These are phyloP conservation scores for Paraphoma sp. DNA, from an alignment of 2,329 filamentous ascomycete genomes.

Conservation along the genomic window DNA sequence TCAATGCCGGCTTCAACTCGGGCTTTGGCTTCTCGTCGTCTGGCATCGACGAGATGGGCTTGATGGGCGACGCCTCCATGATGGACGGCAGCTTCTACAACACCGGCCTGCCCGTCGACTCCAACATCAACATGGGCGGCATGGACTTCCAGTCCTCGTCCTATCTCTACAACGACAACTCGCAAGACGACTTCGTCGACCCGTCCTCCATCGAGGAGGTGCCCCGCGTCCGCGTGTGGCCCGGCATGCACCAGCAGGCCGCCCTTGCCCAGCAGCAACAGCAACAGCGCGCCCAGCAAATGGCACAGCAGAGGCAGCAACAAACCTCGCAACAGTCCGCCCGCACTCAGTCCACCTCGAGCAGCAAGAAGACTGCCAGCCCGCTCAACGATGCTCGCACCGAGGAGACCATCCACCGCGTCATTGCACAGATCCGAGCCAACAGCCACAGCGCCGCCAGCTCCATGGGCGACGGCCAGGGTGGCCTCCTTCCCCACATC, in stretches of 20 bases:
- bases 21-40: constrained; percentile 63
- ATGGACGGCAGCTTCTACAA: constrained; percentile 63
- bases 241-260: constrained; percentile 90
- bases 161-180: constrained; percentile 65
- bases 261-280: constrained; percentile 57
- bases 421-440: constrained; percentile 90
- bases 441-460: constrained; percentile 62
- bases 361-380: constrained; percentile 46
- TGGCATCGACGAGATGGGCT: constrained; percentile 72
- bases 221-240: constrained; percentile 77
- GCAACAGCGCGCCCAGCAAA: constrained; percentile 59
- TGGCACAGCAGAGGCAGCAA: constrained; percentile 51
- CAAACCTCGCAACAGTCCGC: constrained; percentile 43
- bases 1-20: constrained; percentile 64
- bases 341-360: constrained; percentile 28
- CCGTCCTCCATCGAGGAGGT: constrained; percentile 73
- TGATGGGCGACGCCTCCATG: constrained; percentile 55
- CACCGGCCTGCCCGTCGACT: constrained; percentile 56
- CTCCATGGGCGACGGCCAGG: constrained; percentile 58
- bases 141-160: constrained; percentile 62
- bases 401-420: constrained; percentile 92
- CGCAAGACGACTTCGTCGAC: constrained; percentile 68
- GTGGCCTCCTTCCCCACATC: constrained; percentile 67
- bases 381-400: constrained; percentile 54
- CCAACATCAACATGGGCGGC: constrained; percentile 71